These are phyloP conservation scores for Vitrella brassicaformis DNA, from an alignment of 73 alveolate genomes.

Conservation along the genomic window DNA sequence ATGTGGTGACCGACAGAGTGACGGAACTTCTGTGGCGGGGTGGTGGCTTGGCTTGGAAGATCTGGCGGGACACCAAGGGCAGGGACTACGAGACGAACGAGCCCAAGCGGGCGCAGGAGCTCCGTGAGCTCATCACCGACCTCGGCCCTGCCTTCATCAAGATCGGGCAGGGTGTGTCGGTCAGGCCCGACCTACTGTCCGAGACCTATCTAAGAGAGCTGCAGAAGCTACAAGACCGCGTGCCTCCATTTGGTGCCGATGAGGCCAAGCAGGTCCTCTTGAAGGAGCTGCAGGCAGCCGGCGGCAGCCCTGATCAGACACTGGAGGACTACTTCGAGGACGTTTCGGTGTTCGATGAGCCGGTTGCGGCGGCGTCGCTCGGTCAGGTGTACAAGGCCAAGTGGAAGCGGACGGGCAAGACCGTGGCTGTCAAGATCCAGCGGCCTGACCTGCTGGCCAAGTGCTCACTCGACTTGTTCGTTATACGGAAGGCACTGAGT, in stretches of 20 bases:
- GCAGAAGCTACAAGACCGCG: no score
- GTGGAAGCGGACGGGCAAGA: conserved; percentile 2
- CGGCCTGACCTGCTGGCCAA: conserved; percentile 8
- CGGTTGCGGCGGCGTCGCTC: conserved; percentile 28
- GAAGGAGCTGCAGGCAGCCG: no score
- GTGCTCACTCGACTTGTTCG: no score
- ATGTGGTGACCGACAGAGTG: no score
- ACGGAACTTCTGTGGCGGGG: no score
- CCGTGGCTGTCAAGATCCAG: conserved; percentile 31
- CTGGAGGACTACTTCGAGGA: conserved; percentile 7
- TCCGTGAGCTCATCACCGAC: conserved; percentile 31
- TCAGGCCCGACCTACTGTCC: not conserved
- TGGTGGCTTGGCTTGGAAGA: no score
- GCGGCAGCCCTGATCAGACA: no score
- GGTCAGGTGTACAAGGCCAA: conserved; percentile 3
- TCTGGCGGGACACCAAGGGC: no score
- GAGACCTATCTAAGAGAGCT: not conserved
- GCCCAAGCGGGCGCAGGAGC: conserved; percentile 24
- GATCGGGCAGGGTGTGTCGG: conserved; percentile 8
- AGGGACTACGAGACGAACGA: no score
- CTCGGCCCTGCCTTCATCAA: conserved; percentile 31
- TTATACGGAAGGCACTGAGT: no score
- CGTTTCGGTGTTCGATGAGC: conserved; percentile 23
- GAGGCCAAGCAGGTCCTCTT: no score
- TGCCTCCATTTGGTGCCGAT: no score